Base-by-base conservation (phyloP, 495 filamentous ascomycete genomes). In the Articulospora tetracladia region DNA sequence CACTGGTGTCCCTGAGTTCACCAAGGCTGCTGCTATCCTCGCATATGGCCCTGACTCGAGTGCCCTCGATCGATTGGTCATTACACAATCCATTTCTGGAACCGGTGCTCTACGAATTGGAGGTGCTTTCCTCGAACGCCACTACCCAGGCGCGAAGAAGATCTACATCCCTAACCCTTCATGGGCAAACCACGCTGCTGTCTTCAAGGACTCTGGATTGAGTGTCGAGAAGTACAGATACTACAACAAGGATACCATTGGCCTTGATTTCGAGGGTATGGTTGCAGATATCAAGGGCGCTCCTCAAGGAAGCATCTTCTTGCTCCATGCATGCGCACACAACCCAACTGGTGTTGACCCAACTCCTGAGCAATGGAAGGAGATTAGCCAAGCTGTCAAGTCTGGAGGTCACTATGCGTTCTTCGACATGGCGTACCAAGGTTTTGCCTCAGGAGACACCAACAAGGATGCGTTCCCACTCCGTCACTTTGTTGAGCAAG, bases 341-440 rank as follows among this genome's bases (percentile, higher is more conserved):
- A 98, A 98, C 83, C 94, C 94, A 49, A 98, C 94, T 61, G 94
- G 94, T 71, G 89, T 98, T 67, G 94, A 98, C 77, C 94, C 94
- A 12, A 96, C 92, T 34, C 74, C 86, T 60, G 86, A 88, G 68
- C 94, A 98, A 78, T 98, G 94, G 94, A 87, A 85, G 76, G 77
- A 91, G 76, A 97, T 98, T 69, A 89, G 87, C 80, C 79, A 91
- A 63, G 93, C 87, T 59, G 83, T 97, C 68, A 96, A 96, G 85
- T 82, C 84, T 74, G 86, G 90, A 76, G 87, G 82, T 44, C 94
- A 98, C 81, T 97, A 86, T 71, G 84, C 92, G 57, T 97, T 98
- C 84, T 98, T 98, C 78, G 94, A 98, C 76, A 98, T 98, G 94
- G 94, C 94, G 61, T 98, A 98, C 83, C 93, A 98, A 78, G 94